Evolutionary conservation across 2,329 filamentous ascomycete genomes (phyloP).

Genomic region (Knufia fluminis): DNA sequence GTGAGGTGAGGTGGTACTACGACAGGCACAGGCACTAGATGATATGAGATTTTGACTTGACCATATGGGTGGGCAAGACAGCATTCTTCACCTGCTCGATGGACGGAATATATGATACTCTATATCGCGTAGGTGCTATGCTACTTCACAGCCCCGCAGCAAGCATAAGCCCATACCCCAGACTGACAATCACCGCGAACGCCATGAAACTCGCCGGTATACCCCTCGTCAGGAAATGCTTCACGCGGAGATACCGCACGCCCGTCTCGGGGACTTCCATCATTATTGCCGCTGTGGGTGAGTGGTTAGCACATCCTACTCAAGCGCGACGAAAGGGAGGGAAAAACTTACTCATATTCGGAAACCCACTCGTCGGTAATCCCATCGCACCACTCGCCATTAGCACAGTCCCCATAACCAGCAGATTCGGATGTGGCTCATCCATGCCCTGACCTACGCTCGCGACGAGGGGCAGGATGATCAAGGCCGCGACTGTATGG

Average conservation of each 20-base stretch:
- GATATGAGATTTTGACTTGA: too few relatives aligned
- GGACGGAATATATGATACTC: too few relatives aligned
- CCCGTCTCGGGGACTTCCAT: constrained; percentile 91
- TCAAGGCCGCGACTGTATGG: constrained; percentile 91
- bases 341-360: constrained; percentile 87
- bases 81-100: too few relatives aligned
- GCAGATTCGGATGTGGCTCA: constrained; percentile 80
- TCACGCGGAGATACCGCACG: constrained; percentile 81
- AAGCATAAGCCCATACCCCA: constrained; percentile 87
- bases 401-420: constrained; percentile 89
- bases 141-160: constrained; percentile 53
- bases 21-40: too few relatives aligned
- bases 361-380: constrained; percentile 89
- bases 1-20: too few relatives aligned
- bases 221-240: constrained; percentile 90
- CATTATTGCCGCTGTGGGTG: constrained; percentile 80
- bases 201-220: constrained; percentile 78
- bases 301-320: constrained; percentile 6
- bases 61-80: too few relatives aligned
- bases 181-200: constrained; percentile 69
- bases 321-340: not conserved
- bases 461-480: constrained; percentile 82
- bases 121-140: too few relatives aligned
- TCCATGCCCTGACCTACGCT: constrained; percentile 79
- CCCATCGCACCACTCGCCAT: constrained; percentile 99